Evolutionary conservation across 495 filamentous ascomycete genomes (phyloP), one percentile per base, ranked within the genome.

Genomic region (Talaromyces liani): DNA sequence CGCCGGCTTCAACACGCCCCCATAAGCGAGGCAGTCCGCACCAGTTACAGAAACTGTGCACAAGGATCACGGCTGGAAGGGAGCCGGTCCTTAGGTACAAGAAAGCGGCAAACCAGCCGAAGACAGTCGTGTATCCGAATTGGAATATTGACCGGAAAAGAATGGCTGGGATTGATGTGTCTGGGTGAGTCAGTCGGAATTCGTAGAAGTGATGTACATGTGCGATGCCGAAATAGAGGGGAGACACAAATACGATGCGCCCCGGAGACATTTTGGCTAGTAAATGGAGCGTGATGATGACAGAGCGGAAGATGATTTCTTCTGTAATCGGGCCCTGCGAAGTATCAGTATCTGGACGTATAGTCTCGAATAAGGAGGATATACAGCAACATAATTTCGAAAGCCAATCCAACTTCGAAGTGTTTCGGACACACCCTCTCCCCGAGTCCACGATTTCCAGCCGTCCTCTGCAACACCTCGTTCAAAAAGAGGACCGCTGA

Each of bases 201-300:
- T 98, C 94, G 77, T 97, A 96, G 74, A 92, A 91, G 76, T 98
- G 94, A 75, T 98, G 93, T 29, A 96, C 73, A 77, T 98, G 94
- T 10, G 93, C 91, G 58, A 98, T 89, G 61, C 95, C 94, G 72
- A 98, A 98, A 75, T 96, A 90, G 9, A 98, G 74, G 2, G 94
- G 94, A 0, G 90, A 86, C 7, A 91, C 72, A 73, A 94, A 91
- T 68, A 97, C 80, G 66, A 90, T 86, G 4, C 75, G 77, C 0
- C 73, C 74, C 2, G 86, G 73, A 3, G 83, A 76, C 6, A 82
- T 73, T 33, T 81, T 80, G n/a, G 92, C 84, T n/a, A 93, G 74
- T 5, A 97, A 75, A 70, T 96, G 87, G 3, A 96, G 80, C 6
- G 93, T 90, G 58, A 97, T 80, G 54, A 94, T 84, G 55, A 88